These are phyloP conservation scores for Dissoconium aciculare DNA, from an alignment of 2,329 filamentous ascomycete species.

Conservation along the genomic window DNA sequence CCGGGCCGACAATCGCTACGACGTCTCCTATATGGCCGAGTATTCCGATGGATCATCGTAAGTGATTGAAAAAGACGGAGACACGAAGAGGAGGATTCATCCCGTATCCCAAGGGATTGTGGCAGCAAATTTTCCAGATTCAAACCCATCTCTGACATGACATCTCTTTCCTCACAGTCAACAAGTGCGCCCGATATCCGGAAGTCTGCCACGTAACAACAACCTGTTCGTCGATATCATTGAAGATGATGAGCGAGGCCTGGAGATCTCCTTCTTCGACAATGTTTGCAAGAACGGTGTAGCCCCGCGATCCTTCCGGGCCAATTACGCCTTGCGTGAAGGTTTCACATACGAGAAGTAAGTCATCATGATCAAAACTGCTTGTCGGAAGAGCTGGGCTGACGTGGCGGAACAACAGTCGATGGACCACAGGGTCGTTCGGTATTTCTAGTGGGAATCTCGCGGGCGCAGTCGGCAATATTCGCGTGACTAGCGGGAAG, in stretches of 20 bases:
- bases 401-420: no score
- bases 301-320: conserved; percentile 1
- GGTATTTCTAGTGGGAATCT: background rate
- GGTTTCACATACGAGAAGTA: conserved; percentile 4
- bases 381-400: no score
- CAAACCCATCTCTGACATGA: no score
- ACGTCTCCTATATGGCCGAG: conserved; percentile 1
- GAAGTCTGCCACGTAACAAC: conserved; percentile 2
- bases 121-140: no score
- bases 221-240: conserved; percentile 1
- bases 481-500: background rate
- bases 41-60: conserved; percentile 3
- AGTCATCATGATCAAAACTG: no score
- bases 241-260: background rate
- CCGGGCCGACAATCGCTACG: conserved; percentile 1
- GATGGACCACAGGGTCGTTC: conserved; percentile 3
- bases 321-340: background rate
- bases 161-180: no score
- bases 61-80: background rate
- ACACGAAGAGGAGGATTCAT: no score
- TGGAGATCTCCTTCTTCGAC: conserved; percentile 2
- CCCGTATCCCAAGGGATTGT: no score
- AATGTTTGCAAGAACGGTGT: background rate
- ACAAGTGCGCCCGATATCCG: background rate
- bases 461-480: background rate